Evolutionary conservation across 352 stramenopile genomes (phyloP).

Genomic region (Pythium aphanidermatum): DNA sequence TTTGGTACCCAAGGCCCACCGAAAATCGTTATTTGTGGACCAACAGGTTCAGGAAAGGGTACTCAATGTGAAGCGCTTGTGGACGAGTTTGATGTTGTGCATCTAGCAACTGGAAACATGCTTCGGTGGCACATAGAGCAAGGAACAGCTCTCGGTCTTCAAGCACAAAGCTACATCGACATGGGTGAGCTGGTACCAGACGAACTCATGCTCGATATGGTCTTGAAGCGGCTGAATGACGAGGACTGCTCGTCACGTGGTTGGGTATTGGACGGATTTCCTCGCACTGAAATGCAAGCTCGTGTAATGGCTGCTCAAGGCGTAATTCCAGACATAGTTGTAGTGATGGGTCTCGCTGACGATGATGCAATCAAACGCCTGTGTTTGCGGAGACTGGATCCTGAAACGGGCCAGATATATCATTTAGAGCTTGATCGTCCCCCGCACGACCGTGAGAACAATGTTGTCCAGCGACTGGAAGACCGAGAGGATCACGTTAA

Average conservation of each 20-base stretch:
- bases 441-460: conserved; percentile 31
- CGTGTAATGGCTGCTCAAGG: conserved; percentile 75
- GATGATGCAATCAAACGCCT: conserved; percentile 83
- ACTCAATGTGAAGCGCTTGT: conserved; percentile 91
- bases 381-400: conserved; percentile 67
- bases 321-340: conserved; percentile 82
- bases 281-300: conserved; percentile 88
- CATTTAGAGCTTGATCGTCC: conserved; percentile 74
- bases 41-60: conserved; percentile 91
- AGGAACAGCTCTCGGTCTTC: conserved; percentile 28
- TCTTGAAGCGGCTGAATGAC: conserved; percentile 72
- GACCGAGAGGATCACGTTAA: conserved; percentile 81
- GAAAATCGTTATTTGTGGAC: conserved; percentile 86
- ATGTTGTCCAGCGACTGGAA: conserved; percentile 66
- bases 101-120: conserved; percentile 87
- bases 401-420: conserved; percentile 71
- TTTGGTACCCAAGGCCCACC: conserved; percentile 19
- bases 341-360: conserved; percentile 91
- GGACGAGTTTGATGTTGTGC: conserved; percentile 74
- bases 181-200: conserved; percentile 71
- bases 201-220: conserved; percentile 28
- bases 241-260: conserved; percentile 83
- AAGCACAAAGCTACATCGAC: conserved; percentile 85
- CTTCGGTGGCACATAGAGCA: conserved; percentile 69
- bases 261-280: conserved; percentile 95